Evolutionary conservation across 1,139 yeast species (phyloP), one percentile per base, ranked within the genome.

Genomic region (Pichia kudriavzevii): DNA sequence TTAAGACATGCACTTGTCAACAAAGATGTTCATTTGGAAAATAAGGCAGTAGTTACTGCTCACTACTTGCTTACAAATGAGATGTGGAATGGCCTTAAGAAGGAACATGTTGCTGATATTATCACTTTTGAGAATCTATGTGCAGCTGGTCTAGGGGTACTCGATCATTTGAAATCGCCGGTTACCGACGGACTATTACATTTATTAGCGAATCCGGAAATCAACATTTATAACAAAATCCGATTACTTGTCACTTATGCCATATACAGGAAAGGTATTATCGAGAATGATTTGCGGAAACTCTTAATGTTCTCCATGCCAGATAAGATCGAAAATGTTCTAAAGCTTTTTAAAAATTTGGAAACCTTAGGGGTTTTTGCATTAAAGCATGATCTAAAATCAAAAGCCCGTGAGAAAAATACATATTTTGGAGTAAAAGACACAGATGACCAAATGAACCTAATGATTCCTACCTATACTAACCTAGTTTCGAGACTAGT

Each of bases 221-320:
- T 50, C 9, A 48, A 44, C 20, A 38, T 48, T 31, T 49, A 49
- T 8, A 50, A 85, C 49, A 84, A 84, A 52, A 66, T 85, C 45
- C 70, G 98, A 42, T 64, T 83, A 29, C 71, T 91, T n/a, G 64
- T 84, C 21, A 62, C 82, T 4, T 91, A 91, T 57, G 81, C 88
- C 1, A 58, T 87, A 26, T 82, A 78, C 56, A 68, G 97, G 46
- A 91, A 93, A 5, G 98, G 99, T 0, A 63, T 91, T 20, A 67
- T 84, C 13, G 80, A 78, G 46, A 56, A 67, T 7, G 99, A 91
- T 61, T 74, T 81, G 45, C 60, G 64, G 34, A 87, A 91, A 52
- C 60, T 91, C 29, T 69, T 79, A 31, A 62, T 67, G 36, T 93
- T 88, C 50, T 73, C 83, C 32, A 40, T 52, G 30, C 49, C 51